A percentile compares a stretch with the other conserved stretches of the same genome.
These are phyloP conservation scores for Otatea glauca DNA, from an alignment of 176 grass and related monocot genomes.

Conservation along the genomic window DNA sequence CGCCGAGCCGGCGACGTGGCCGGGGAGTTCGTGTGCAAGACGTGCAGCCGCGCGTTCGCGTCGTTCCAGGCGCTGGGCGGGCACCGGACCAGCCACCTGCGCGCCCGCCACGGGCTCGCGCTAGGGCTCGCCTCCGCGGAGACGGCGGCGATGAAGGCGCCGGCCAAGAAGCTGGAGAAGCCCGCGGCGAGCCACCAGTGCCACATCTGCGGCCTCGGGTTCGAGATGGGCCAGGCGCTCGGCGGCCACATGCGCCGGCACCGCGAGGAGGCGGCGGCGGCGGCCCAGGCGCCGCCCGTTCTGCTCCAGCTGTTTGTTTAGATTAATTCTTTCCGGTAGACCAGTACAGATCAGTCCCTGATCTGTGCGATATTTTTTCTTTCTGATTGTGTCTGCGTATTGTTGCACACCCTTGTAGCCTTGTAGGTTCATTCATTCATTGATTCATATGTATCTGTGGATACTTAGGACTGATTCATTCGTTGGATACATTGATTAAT, in stretches of 20 bases:
- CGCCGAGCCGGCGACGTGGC: background rate
- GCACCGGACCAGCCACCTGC: conserved; percentile 68
- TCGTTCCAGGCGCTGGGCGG: conserved; percentile 74
- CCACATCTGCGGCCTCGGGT: conserved; percentile 54
- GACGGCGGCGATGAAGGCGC: background rate
- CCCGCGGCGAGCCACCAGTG: conserved; percentile 34
- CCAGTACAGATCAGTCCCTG: background rate
- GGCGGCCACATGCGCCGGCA: conserved; percentile 67
- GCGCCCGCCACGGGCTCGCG: conserved; percentile 50
- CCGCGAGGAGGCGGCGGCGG: conserved; percentile 28
- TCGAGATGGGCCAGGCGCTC: conserved; percentile 67
- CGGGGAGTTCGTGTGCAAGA: conserved; percentile 60
- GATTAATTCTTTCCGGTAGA: background rate
- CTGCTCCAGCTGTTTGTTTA: conserved; percentile 59
- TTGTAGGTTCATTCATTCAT: background rate
- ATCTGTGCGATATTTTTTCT: background rate
- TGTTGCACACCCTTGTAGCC: background rate
- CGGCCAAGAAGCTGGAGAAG: conserved; percentile 14
- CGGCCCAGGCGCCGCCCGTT: conserved; percentile 38
- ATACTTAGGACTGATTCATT: background rate
- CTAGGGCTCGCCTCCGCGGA: conserved; percentile 9
- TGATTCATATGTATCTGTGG: background rate
- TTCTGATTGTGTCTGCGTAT: background rate
- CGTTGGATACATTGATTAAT: background rate
- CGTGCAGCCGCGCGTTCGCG: conserved; percentile 60